phyloP scores from a whole-genome alignment of 768 basidiomycete genomes.

The Mycena haematopus region DNA sequence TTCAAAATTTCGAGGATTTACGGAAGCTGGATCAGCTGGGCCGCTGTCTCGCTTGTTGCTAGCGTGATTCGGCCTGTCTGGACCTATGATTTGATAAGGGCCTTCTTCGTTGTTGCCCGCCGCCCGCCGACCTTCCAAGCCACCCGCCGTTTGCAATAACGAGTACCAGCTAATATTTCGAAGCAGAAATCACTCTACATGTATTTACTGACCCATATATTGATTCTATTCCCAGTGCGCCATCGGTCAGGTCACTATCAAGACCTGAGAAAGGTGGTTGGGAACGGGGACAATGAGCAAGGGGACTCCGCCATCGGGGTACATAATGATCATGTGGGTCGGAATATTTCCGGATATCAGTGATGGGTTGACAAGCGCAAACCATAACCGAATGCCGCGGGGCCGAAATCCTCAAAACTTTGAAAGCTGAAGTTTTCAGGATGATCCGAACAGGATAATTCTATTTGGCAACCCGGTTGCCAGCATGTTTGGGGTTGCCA shows the following conservation, averaged over 20 bases:
- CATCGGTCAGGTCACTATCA: background rate
- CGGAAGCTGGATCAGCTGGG: background rate
- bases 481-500: too few relatives aligned
- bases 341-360: background rate
- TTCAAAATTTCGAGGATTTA: too few relatives aligned
- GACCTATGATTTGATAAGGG: background rate
- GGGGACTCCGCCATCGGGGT: background rate
- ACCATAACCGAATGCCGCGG: background rate
- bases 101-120: background rate
- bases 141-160: background rate
- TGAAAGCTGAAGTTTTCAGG: background rate
- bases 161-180: background rate
- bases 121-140: background rate
- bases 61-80: background rate
- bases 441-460: too few relatives aligned
- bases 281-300: background rate
- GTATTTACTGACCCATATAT: background rate
- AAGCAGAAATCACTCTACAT: background rate
- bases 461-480: too few relatives aligned
- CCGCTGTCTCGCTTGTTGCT: background rate
- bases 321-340: background rate
- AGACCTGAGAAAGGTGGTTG: background rate
- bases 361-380: background rate
- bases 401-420: background rate
- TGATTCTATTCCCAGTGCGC: background rate